phyloP scores from a whole-genome alignment of 164 flowering plant genomes.

The Berberis vulgaris region DNA sequence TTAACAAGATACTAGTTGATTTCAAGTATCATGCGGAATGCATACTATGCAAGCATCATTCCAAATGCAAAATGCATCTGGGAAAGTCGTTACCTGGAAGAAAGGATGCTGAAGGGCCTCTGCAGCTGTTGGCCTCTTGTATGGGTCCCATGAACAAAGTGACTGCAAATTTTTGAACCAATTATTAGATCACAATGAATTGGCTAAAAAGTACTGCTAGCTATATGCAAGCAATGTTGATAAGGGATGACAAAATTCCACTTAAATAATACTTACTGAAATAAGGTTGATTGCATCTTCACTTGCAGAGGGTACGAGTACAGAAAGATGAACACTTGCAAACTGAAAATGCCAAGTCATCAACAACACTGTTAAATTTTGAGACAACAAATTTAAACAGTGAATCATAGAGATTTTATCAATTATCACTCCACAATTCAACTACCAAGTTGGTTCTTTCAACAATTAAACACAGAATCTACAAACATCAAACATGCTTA shows the following conservation, averaged over 20 bases:
- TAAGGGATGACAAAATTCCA: too few relatives aligned
- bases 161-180: neutral
- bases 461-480: neutral
- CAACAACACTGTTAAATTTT: neutral
- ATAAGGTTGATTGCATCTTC: conserved; percentile 10
- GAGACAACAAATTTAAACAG: too few relatives aligned
- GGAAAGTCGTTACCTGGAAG: conserved; percentile 12
- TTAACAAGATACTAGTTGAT: neutral
- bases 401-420: too few relatives aligned
- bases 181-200: too few relatives aligned
- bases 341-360: conserved; percentile 4
- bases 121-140: neutral
- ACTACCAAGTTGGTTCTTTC: too few relatives aligned
- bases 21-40: too few relatives aligned
- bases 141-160: neutral
- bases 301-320: neutral
- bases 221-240: too few relatives aligned
- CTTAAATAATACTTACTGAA: conserved; percentile 30
- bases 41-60: too few relatives aligned
- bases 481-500: neutral
- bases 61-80: too few relatives aligned
- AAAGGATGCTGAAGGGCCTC: neutral
- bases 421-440: too few relatives aligned
- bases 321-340: neutral
- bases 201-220: neutral